Base-by-base conservation (phyloP, 1,284 basidiomycete genomes). In the Taiwanofungus camphoratus region DNA sequence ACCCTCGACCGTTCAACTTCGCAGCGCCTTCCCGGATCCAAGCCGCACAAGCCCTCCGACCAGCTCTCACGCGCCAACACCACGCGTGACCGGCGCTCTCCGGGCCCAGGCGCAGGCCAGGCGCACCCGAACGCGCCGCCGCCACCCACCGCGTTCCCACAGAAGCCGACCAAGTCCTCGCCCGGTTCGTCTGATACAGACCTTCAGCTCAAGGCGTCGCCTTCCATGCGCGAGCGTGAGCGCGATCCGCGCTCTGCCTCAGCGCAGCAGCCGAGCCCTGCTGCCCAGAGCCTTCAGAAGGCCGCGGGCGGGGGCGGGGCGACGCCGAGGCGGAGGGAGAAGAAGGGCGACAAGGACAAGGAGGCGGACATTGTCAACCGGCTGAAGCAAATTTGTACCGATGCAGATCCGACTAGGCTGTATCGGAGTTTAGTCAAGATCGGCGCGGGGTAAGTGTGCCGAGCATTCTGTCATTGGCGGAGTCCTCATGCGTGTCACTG, bases 401-500 rank as follows among this genome's bases (percentile, higher is more conserved):
- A 96, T 59, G 94, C 93, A 4, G 96, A 99, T 65, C 96, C 96
- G 31, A 97, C 93, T 40, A 82, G 82, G 64, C 71, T 98, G 30
- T 99, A 99, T 65, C 74, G 92, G 43, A 94, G 81, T 61, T 73
- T 99, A 38, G 80, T 90, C 63, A 98, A 99, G 79, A 97, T 99
- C 60, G 95, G 95, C 34, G 95, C 98, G 63, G 95, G 94, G 89
- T 92, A 55, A 62, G 84, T 73, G 2, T 45, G 29, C 44, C 18
- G 41, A 41, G 40, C 51, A 23, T 40, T n/a, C 13, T 32, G 27
- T 44, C 12, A 24, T 9, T n/a, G n/a, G n/a, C n/a, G n/a, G n/a
- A n/a, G n/a, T n/a, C n/a, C n/a, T n/a, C n/a, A n/a, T n/a, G n/a
- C n/a, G n/a, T n/a, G n/a, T n/a, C n/a, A n/a, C n/a, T n/a, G n/a